Conservation (phyloP, 2,329 filamentous ascomycete species). For the Myotisia sp. region DNA sequence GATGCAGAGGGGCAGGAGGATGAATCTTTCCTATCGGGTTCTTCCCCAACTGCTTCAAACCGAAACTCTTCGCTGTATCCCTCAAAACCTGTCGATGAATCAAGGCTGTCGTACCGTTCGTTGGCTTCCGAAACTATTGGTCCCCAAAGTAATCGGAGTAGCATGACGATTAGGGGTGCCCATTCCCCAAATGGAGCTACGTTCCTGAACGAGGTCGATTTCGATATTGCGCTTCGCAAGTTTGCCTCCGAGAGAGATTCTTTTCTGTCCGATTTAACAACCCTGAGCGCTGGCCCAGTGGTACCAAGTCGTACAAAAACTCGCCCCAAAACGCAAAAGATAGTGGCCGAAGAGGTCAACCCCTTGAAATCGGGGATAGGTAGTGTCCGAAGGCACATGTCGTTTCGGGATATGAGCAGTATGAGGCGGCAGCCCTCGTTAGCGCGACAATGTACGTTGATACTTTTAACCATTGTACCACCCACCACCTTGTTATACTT, state of each 20-base stretch:
- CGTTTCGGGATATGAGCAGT: slow-evolving; percentile 89
- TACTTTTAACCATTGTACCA: too few species aligned
- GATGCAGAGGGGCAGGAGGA: slow-evolving; percentile 41
- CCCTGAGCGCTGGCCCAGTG: slow-evolving; percentile 67
- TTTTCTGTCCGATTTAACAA: slow-evolving; percentile 84
- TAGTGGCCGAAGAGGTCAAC: slow-evolving; percentile 56
- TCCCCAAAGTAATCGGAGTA: slow-evolving; percentile 49
- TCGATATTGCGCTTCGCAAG: slow-evolving; percentile 82
- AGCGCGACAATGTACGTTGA: slow-evolving; percentile 60
- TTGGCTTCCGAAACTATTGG: slow-evolving; percentile 34
- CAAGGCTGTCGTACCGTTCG: slow-evolving; percentile 35
- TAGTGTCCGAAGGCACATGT: slow-evolving; percentile 83
- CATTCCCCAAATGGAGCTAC: slow-evolving; percentile 23
- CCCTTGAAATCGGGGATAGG: slow-evolving; percentile 51
- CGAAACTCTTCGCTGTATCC: slow-evolving; percentile 29
- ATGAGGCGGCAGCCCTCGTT: slow-evolving; percentile 71
- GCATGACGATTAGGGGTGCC: slow-evolving; percentile 43
- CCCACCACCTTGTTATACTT: neutral
- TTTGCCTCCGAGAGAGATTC: slow-evolving; percentile 91
- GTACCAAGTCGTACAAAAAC: slow-evolving; percentile 49
- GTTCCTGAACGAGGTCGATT: slow-evolving; percentile 61
- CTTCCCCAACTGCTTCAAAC: slow-evolving; percentile 29
- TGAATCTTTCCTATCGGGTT: slow-evolving; percentile 15
- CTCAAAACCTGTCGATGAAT: slow-evolving; percentile 22
- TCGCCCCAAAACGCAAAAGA: slow-evolving; percentile 66